phyloP scores from a whole-genome alignment of 2,329 filamentous ascomycete species.

The Aspergillus tamarii region DNA sequence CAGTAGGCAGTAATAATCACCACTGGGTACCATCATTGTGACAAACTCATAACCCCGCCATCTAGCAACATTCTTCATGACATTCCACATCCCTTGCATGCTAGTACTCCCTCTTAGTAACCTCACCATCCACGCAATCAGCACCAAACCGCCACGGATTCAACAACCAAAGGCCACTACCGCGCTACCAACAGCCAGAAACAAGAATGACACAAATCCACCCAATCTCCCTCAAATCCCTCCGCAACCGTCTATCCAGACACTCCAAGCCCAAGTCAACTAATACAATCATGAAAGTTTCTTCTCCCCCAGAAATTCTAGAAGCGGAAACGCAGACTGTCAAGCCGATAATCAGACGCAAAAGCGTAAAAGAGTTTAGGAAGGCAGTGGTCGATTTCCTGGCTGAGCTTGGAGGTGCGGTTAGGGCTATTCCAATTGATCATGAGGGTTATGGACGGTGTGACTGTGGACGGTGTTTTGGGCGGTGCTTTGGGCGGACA shows the following conservation, averaged over 20 bases:
- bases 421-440: neutral
- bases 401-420: neutral
- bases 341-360: neutral
- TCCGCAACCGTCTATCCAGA: neutral
- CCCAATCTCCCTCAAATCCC: neutral
- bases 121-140: neutral
- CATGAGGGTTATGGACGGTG: neutral
- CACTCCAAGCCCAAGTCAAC: neutral
- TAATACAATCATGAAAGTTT: neutral
- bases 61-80: neutral
- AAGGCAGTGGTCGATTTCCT: neutral
- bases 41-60: neutral
- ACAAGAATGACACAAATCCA: neutral
- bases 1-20: neutral
- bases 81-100: neutral
- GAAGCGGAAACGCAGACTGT: neutral
- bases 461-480: neutral
- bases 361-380: neutral
- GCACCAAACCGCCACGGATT: neutral
- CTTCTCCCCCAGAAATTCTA: neutral
- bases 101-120: neutral
- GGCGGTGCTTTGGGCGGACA: neutral
- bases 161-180: neutral
- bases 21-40: neutral
- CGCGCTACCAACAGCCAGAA: neutral